Conservation (phyloP, 1,284 basidiomycete species). For the Ceratobasidium sp. region DNA sequence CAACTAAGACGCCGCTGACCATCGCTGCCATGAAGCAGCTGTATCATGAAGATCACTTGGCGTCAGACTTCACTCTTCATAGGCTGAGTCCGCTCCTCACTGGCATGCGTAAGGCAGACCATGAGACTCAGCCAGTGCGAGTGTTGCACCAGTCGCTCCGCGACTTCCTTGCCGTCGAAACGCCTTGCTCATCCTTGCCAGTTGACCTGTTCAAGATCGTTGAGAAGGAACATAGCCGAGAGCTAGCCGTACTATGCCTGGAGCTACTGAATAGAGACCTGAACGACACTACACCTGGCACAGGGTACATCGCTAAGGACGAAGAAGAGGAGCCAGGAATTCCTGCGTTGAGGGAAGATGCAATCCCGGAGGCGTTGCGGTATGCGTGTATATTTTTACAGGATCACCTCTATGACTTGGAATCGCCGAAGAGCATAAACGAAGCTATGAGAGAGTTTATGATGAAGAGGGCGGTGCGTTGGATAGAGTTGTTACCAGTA, state of each 20-base stretch:
- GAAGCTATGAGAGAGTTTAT: not conserved
- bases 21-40: too few relatives aligned
- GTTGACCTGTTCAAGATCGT: not conserved
- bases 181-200: not conserved
- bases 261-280: not conserved
- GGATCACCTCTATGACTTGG: conserved; percentile 3
- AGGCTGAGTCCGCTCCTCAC: too few relatives aligned
- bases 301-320: not conserved
- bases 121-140: not conserved
- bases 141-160: not conserved
- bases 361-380: not conserved
- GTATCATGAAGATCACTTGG: too few relatives aligned
- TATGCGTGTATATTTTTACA: conserved; percentile 24
- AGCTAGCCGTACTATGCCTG: not conserved
- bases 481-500: too few relatives aligned
- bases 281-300: not conserved
- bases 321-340: not conserved
- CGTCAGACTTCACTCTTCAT: too few relatives aligned
- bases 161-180: not conserved
- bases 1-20: too few relatives aligned
- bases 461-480: too few relatives aligned
- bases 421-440: not conserved
- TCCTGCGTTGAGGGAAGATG: not conserved
- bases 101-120: not conserved
- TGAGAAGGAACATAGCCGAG: not conserved